A percentile compares a stretch with the other conserved stretches of the same genome.
phyloP scores from a whole-genome alignment of 179 eudicot genomes.

The Dionaea muscipula region DNA sequence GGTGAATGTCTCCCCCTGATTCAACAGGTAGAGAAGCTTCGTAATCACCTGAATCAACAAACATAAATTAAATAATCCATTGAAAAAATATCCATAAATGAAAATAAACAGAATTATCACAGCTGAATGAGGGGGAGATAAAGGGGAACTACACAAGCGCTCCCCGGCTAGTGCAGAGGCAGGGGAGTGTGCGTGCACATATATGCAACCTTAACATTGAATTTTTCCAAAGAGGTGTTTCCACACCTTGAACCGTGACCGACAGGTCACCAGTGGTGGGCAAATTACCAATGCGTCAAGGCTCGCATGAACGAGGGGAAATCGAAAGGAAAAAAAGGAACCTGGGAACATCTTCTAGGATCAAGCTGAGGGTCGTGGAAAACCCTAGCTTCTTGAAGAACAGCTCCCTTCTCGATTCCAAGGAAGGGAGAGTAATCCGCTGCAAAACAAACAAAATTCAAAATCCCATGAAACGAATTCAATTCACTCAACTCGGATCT shows the following conservation, averaged over 20 bases:
- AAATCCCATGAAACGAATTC: not conserved
- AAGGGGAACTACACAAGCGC: too few species aligned
- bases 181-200: too few species aligned
- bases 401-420: constrained; percentile 89
- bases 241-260: too few species aligned
- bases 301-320: too few species aligned
- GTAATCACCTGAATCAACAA: constrained; percentile 58
- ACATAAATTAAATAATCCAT: not conserved
- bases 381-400: constrained; percentile 89
- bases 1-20: constrained; percentile 85
- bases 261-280: too few species aligned
- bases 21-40: constrained; percentile 68
- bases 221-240: too few species aligned
- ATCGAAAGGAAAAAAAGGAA: constrained; percentile 13
- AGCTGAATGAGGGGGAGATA: too few species aligned
- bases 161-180: too few species aligned
- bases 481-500: not conserved
- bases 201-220: too few species aligned
- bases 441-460: constrained; percentile 19
- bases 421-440: constrained; percentile 76
- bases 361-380: constrained; percentile 87
- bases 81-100: too few species aligned
- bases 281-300: too few species aligned
- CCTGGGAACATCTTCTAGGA: constrained; percentile 91
- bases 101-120: too few species aligned